Evolutionary conservation across 148 eudicot species (phyloP).

Genomic region (Salicornia ramosissima): DNA sequence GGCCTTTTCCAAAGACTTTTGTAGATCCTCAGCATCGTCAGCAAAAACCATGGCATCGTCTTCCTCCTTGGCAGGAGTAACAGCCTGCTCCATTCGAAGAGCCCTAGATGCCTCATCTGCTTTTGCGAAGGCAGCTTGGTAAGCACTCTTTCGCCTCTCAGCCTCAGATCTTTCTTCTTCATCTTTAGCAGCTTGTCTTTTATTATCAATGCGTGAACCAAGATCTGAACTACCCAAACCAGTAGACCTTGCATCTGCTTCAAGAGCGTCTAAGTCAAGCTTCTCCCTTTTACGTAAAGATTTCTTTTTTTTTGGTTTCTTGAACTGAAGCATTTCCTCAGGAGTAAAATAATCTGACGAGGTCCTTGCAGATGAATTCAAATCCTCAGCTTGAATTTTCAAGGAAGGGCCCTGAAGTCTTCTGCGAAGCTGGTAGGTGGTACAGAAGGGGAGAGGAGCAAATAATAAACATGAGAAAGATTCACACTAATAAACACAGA

Average conservation of each 20-base stretch:
- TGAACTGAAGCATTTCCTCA: conserved; percentile 88
- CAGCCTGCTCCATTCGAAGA: conserved; percentile 46
- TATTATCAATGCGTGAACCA: conserved; percentile 72
- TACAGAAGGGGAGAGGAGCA: background rate
- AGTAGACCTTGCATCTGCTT: conserved; percentile 82
- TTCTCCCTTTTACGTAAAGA: conserved; percentile 90
- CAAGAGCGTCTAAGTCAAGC: conserved; percentile 83
- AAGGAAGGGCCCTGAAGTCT: conserved; percentile 64
- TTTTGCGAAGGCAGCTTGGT: conserved; percentile 64
- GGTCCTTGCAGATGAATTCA: conserved; percentile 45
- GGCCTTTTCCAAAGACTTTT: conserved; percentile 70
- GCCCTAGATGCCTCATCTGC: conserved; percentile 95
- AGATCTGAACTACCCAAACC: conserved; percentile 83
- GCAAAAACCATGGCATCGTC: conserved; percentile 51
- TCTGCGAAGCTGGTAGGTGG: conserved; percentile 58
- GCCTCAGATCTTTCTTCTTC: conserved; percentile 77
- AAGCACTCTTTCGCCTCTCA: conserved; percentile 67
- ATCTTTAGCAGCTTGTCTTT: conserved; percentile 53
- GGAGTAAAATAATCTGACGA: conserved; percentile 77
- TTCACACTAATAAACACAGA: background rate
- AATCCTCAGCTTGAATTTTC: conserved; percentile 52
- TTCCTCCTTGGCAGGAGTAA: conserved; percentile 35
- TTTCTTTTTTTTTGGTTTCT: conserved; percentile 95
- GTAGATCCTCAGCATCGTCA: conserved; percentile 87
- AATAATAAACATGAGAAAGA: background rate